These are phyloP conservation scores for Thelonectria blattea DNA, from an alignment of 2,329 filamentous ascomycete genomes.

Conservation along the genomic window DNA sequence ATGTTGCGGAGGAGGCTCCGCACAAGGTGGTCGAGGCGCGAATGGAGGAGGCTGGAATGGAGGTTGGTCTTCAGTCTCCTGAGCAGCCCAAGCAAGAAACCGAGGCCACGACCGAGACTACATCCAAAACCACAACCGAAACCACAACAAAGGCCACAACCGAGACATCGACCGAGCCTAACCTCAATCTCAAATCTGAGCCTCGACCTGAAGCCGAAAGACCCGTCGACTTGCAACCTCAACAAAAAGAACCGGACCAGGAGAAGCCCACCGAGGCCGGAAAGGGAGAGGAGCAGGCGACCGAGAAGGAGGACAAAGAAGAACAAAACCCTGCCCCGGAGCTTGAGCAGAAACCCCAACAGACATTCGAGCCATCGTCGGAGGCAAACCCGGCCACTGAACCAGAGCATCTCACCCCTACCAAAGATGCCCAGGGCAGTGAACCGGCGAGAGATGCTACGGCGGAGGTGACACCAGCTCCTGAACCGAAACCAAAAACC, in stretches of 20 bases:
- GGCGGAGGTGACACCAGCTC: constrained; percentile 7
- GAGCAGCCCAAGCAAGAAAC: not conserved
- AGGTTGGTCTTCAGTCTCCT: not conserved
- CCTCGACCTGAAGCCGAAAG: not conserved
- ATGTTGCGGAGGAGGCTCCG: not conserved
- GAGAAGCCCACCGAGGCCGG: not conserved
- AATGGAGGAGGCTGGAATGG: too few species aligned
- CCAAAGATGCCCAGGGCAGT: not conserved
- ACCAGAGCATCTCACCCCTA: not conserved
- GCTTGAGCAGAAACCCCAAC: not conserved
- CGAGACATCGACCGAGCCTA: too few species aligned
- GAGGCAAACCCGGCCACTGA: not conserved
- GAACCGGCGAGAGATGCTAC: not conserved
- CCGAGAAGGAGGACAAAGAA: not conserved
- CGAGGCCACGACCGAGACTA: not conserved
- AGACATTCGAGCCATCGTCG: not conserved
- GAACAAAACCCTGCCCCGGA: not conserved
- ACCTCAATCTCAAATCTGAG: not conserved
- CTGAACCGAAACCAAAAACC: constrained; percentile 43
- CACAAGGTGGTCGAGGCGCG: not conserved
- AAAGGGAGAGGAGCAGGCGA: not conserved
- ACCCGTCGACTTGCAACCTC: not conserved
- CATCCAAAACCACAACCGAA: too few species aligned
- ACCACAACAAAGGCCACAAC: too few species aligned
- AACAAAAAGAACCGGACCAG: not conserved